Evolutionary conservation across 2,329 filamentous ascomycete species (phyloP), one percentile per base, ranked within the genome.

Genomic region (Xylaria sp.): DNA sequence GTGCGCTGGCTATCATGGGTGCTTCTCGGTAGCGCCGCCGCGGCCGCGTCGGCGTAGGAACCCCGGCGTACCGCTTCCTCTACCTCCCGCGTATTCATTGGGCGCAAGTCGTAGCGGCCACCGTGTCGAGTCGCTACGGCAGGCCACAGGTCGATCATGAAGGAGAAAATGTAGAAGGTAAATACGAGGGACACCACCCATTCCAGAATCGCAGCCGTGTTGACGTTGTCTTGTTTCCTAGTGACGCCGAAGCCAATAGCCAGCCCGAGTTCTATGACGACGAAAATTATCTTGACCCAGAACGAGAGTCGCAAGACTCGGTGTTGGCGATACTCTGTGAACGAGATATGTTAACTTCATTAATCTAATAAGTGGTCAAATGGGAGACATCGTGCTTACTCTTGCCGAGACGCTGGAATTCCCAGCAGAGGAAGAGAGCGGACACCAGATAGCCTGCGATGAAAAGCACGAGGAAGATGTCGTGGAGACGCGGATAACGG

Each of bases 361-460:
- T 48, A 3, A 6, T 28, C 17, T 11, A 7, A 23, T 46, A n/a
- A 20, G 3, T 48, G 53, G 49, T 6, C 5, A 59, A 4, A 28
- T 11, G 63, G 58, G 46, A 53, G 17, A 28, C 3, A 7, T 40
- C 17, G 4, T 26, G 82, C 86, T 63, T 80, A 88, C 87, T 90
- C 62, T 91, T 89, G 31, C 94, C 93, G 1, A 98, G 86, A 2
- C 93, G 90, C 76, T 96, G 91, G 79, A 97, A 97, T 79, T 97
- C 94, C 83, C 89, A 90, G 83, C 94, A 97, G 72, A 95, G 92
- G 80, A 94, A 95, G 73, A 97, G 86, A 65, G 95, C 94, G 4
- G 90, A 93, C 63, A 97, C 78, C 63, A 97, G 83, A 79, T 97
- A 98, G 40, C 93, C 96, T 15, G 80, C 89, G 78, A 97, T 93